Evolutionary conservation across 768 basidiomycete genomes (phyloP).

Genomic region (Arthromyces matolae): DNA sequence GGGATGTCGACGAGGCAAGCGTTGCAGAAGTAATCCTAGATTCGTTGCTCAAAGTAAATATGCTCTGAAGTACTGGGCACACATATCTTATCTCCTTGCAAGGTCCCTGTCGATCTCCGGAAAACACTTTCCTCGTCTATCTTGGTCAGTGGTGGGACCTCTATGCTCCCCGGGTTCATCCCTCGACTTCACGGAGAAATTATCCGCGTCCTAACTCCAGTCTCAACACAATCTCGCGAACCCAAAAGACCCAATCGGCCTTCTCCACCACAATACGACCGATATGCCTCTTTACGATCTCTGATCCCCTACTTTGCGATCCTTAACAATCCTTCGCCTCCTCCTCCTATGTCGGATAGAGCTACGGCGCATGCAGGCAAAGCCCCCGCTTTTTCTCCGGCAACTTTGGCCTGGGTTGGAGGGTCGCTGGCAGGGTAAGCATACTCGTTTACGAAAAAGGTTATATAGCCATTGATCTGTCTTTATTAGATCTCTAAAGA

Average conservation of each 20-base stretch:
- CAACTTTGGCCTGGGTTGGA: conserved; percentile 86
- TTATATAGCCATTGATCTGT: background rate
- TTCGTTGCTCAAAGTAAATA: conserved; percentile 67
- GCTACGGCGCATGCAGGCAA: conserved; percentile 68
- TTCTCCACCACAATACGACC: conserved; percentile 58
- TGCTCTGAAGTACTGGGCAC: background rate
- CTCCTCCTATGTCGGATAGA: conserved; percentile 42
- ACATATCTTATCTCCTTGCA: conserved; percentile 2
- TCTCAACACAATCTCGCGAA: conserved; percentile 27
- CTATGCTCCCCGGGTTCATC: conserved; percentile 91
- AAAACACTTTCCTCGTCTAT: conserved; percentile 81
- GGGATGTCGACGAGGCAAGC: conserved; percentile 84
- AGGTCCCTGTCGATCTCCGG: conserved; percentile 91
- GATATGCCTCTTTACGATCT: conserved; percentile 68
- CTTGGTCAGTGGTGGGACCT: conserved; percentile 83
- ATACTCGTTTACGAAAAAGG: background rate
- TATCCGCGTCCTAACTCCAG: conserved; percentile 51
- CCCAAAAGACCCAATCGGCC: conserved; percentile 35
- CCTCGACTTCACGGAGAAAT: conserved; percentile 82
- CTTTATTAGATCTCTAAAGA: conserved; percentile 69
- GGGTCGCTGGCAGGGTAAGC: conserved; percentile 88
- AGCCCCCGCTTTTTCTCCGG: conserved; percentile 84
- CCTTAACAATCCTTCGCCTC: conserved; percentile 77
- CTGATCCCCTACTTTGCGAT: conserved; percentile 74
- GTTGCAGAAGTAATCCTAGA: conserved; percentile 81